Base-by-base conservation (phyloP, 768 basidiomycete species). In the Heimioporus sp. region DNA sequence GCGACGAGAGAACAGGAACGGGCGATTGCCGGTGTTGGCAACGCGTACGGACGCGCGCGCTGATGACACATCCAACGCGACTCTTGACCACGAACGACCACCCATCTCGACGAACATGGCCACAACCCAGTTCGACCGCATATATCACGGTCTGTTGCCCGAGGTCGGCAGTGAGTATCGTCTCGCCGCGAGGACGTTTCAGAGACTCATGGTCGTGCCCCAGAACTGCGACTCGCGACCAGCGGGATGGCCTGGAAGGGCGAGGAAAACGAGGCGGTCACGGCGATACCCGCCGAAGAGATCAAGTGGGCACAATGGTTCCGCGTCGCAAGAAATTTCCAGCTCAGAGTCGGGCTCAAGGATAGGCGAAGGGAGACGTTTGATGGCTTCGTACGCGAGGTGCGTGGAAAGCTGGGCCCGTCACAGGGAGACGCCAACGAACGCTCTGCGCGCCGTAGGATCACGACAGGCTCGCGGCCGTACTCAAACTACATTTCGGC, bases 231-330 rank as follows among this genome's bases (percentile, higher is more conserved):
- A 58, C 78, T 99, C 60, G 94, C 93, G 11, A 65, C 78, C 43
- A 90, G 86, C 59, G 97, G 97, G 41, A 86, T 98, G 76, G 97
- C 92, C 6, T 98, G 97, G 97, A 98, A 87, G 56, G 87, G 82
- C 39, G 80, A 81, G 43, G 89, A 90, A 16, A 78, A 75, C 13
- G 83, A 85, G 39, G 72, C 74, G 4, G 79, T 85, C 38, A 76
- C 77, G 12, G 83, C 87, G 11, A 77, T 95, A 52, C 75, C 83
- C 12, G 77, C 82, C 3, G 72, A 69, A 21, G 87, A 92, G 61
- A 87, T 97, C 57, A 93, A 91, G 70, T 92, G 87, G 85, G 85
- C 82, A 0, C 87, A 90, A 59, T 96, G 93, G 93, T 75, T 92
- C 24, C 85, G 93, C 43, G 95, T 97, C 30, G 97, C 93, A 38